Evolutionary conservation across 2,329 filamentous ascomycete genomes (phyloP).

Genomic region (Aureobasidium sp.): DNA sequence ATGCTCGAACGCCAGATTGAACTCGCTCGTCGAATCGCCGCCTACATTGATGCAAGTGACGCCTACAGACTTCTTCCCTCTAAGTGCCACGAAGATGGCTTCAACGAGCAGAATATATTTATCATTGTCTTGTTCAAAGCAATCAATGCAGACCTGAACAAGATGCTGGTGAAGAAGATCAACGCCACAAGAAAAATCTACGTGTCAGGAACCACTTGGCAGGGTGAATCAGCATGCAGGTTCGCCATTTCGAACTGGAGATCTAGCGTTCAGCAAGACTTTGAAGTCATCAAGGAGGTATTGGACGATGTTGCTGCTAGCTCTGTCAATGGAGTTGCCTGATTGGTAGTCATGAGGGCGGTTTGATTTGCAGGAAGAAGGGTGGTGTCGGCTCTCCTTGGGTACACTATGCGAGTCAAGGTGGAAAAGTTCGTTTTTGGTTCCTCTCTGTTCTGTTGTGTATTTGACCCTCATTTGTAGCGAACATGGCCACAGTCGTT

Average conservation of each 20-base stretch:
- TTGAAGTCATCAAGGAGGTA: constrained; percentile 55
- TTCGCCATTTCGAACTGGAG: constrained; percentile 80
- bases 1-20: constrained; percentile 66
- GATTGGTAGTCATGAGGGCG: too few species aligned
- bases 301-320: constrained; percentile 33
- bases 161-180: constrained; percentile 58
- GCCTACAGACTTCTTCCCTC: constrained; percentile 59
- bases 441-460: not conserved
- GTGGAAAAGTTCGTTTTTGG: not conserved
- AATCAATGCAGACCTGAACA: constrained; percentile 55
- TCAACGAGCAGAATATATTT: constrained; percentile 44
- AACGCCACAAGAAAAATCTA: constrained; percentile 70
- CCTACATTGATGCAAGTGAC: constrained; percentile 51
- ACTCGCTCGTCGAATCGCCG: constrained; percentile 60
- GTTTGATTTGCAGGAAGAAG: not conserved
- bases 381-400: too few species aligned
- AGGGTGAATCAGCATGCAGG: constrained; percentile 63
- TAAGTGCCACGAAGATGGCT: constrained; percentile 24
- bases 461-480: not conserved
- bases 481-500: not conserved
- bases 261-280: constrained; percentile 60
- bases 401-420: too few species aligned
- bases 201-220: constrained; percentile 74
- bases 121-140: constrained; percentile 74
- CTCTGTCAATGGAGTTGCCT: too few species aligned